Evolutionary conservation across 2,329 filamentous ascomycete genomes (phyloP).

Genomic region (Xylariaceae sp.): DNA sequence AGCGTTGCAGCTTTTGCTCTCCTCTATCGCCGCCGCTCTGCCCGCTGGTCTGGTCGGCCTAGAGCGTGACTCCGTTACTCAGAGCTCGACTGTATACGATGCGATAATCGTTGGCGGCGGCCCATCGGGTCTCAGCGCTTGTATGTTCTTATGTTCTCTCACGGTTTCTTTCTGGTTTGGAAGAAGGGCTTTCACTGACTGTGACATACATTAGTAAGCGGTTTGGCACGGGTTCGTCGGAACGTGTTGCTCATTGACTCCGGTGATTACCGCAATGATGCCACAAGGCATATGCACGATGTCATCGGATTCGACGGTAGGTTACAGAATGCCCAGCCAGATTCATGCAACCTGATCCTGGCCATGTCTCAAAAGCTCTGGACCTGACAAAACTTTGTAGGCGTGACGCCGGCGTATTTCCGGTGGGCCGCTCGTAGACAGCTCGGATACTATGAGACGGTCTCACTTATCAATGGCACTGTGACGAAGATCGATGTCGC

Average conservation of each 20-base stretch:
- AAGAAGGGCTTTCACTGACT: conserved; percentile 3
- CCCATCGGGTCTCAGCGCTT: conserved; percentile 26
- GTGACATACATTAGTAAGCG: conserved; percentile 50
- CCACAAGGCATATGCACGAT: conserved; percentile 66
- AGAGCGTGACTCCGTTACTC: neutral
- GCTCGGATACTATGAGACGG: conserved; percentile 57
- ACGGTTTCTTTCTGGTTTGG: neutral
- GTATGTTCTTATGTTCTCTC: conserved; percentile 8
- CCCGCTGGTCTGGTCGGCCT: conserved; percentile 9
- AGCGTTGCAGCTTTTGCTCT: conserved; percentile 24
- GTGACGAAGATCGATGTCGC: conserved; percentile 52
- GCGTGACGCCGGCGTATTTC: conserved; percentile 61
- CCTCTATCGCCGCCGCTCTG: conserved; percentile 17
- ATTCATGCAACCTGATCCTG: neutral
- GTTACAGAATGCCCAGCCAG: neutral
- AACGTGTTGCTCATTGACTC: conserved; percentile 64
- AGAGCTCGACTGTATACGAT: conserved; percentile 23
- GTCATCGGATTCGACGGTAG: conserved; percentile 65
- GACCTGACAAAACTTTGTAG: conserved; percentile 42
- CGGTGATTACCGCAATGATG: conserved; percentile 62
- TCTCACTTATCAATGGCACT: conserved; percentile 58
- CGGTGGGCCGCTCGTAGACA: conserved; percentile 60
- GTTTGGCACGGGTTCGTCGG: conserved; percentile 63
- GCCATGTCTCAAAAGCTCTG: neutral
- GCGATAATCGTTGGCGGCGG: conserved; percentile 28